Percentiles rank a stretch among this genome's conserved stretches.
Conservation (phyloP, 805 yeast genomes). For the Ogataea polymorpha region DNA sequence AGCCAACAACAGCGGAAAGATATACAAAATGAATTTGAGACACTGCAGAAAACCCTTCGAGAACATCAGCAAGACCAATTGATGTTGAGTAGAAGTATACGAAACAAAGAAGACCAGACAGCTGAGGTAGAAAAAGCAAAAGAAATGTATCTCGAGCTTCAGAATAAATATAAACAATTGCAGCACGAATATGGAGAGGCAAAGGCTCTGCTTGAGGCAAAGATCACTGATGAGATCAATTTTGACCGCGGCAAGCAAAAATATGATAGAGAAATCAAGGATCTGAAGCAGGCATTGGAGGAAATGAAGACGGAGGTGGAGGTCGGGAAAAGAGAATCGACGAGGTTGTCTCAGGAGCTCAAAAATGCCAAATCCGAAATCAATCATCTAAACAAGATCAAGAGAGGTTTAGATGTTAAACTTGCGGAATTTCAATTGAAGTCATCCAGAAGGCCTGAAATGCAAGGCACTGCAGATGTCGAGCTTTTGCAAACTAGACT, state of each 20-base stretch:
- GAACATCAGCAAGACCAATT: not conserved
- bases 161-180: slow-evolving; percentile 35
- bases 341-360: slow-evolving; percentile 25
- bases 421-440: slow-evolving; percentile 33
- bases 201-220: slow-evolving; percentile 39
- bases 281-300: slow-evolving; percentile 31
- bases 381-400: slow-evolving; percentile 31
- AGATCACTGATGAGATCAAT: slow-evolving; percentile 40
- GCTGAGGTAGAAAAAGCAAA: not conserved
- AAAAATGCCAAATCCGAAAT: slow-evolving; percentile 33
- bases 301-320: slow-evolving; percentile 30
- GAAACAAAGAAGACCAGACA: not conserved
- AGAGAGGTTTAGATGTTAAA: slow-evolving; percentile 31
- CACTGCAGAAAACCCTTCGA: not conserved
- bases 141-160: slow-evolving; percentile 13
- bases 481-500: slow-evolving; percentile 58
- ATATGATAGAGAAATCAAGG: slow-evolving; percentile 39
- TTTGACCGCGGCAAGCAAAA: slow-evolving; percentile 45
- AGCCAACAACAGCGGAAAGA: not conserved
- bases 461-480: slow-evolving; percentile 41
- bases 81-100: not conserved
- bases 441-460: slow-evolving; percentile 25
- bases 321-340: slow-evolving; percentile 26
- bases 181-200: slow-evolving; percentile 46
- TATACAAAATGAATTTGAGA: not conserved